phyloP scores from a whole-genome alignment of 2,329 filamentous ascomycete species.

The Trichoderma gracile region DNA sequence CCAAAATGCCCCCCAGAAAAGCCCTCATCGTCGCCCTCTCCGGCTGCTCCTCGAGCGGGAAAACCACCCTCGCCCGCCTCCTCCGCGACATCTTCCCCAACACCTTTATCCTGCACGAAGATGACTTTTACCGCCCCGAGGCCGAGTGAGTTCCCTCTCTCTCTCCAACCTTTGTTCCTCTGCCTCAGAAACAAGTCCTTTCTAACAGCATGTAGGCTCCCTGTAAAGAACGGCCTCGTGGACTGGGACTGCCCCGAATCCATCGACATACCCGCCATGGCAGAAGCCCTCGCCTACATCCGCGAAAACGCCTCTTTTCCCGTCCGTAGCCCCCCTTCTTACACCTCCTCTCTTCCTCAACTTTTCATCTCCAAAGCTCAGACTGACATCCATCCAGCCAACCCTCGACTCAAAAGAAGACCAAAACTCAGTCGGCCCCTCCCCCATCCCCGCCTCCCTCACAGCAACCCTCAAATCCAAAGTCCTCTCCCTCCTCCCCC shows the following conservation, averaged over 20 bases:
- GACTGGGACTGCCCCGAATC: slow-evolving; percentile 93
- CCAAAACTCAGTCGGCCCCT: slow-evolving; percentile 59
- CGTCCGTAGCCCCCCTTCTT: slow-evolving; percentile 52
- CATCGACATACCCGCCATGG: slow-evolving; percentile 70
- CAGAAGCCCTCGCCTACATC: slow-evolving; percentile 68
- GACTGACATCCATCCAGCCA: slow-evolving; percentile 26
- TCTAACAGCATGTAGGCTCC: too few relatives aligned
- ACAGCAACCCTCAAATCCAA: slow-evolving; percentile 50
- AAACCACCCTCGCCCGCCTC: slow-evolving; percentile 87
- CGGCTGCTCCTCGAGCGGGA: slow-evolving; percentile 89
- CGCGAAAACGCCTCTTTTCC: slow-evolving; percentile 65
- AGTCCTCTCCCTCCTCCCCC: slow-evolving; percentile 50
- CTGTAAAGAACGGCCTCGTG: slow-evolving; percentile 60
- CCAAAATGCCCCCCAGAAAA: slow-evolving; percentile 28
- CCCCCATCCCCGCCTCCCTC: slow-evolving; percentile 51
- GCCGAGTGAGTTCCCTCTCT: slow-evolving; percentile 54
- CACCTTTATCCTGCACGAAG: slow-evolving; percentile 85
- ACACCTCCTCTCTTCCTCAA: background rate
- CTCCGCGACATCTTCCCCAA: slow-evolving; percentile 78
- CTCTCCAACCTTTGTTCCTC: too few relatives aligned
- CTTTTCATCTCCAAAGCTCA: background rate
- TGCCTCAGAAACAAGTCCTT: too few relatives aligned
- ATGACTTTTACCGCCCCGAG: slow-evolving; percentile 92
- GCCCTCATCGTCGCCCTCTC: slow-evolving; percentile 77
- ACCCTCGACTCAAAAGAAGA: slow-evolving; percentile 52